A percentile compares a stretch with the other conserved stretches of the same genome.
Evolutionary conservation across 495 filamentous ascomycete species (phyloP).

Genomic region (Daldinia caldariorum): DNA sequence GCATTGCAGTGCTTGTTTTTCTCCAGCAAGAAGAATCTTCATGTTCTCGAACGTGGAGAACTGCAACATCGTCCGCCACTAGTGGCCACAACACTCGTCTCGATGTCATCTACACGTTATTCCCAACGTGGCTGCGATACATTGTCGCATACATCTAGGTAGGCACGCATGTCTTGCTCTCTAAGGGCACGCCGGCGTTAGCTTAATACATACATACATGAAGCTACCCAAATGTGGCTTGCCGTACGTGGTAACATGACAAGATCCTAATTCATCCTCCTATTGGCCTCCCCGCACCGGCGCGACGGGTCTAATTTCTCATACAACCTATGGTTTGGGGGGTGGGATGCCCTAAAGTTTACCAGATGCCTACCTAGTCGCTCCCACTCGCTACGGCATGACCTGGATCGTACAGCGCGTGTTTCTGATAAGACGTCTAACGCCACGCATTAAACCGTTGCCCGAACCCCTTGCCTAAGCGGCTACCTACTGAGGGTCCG

Average conservation of each 20-base stretch:
- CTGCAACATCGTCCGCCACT: slow-evolving; percentile 33
- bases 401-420: slow-evolving; percentile 19
- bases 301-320: slow-evolving; percentile 38
- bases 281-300: slow-evolving; percentile 42
- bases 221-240: slow-evolving; percentile 37
- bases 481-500: slow-evolving; percentile 26
- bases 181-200: slow-evolving; percentile 26
- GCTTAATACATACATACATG: neutral
- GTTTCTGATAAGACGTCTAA: slow-evolving; percentile 31
- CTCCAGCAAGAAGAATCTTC: slow-evolving; percentile 20
- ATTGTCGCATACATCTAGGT: slow-evolving; percentile 23
- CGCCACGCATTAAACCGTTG: slow-evolving; percentile 33
- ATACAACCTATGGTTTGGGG: slow-evolving; percentile 22
- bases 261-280: slow-evolving; percentile 20
- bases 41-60: slow-evolving; percentile 37
- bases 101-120: slow-evolving; percentile 41
- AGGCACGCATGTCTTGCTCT: slow-evolving; percentile 21
- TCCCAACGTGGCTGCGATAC: slow-evolving; percentile 34
- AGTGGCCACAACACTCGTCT: slow-evolving; percentile 20
- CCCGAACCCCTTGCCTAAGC: slow-evolving; percentile 30
- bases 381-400: neutral
- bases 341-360: slow-evolving; percentile 15
- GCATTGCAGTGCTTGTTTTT: slow-evolving; percentile 26
- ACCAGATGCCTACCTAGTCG: neutral
- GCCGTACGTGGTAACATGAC: slow-evolving; percentile 20